A percentile compares a stretch with the other conserved stretches of the same genome.
These are phyloP conservation scores for Colletotrichum shisoi DNA, from an alignment of 2,329 filamentous ascomycete genomes.

Conservation along the genomic window DNA sequence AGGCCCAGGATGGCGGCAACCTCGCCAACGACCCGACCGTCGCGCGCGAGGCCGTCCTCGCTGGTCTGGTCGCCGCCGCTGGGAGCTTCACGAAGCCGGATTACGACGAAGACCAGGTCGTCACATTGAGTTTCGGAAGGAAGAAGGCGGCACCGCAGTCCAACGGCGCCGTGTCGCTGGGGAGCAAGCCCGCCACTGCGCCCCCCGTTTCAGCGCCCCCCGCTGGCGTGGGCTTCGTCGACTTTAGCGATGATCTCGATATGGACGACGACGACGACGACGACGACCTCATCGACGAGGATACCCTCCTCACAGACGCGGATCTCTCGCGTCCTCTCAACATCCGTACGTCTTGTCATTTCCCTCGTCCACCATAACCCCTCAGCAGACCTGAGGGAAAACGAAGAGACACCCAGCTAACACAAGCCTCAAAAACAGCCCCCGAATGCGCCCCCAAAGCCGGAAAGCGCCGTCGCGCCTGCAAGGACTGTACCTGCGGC, in stretches of 20 bases:
- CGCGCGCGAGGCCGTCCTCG: slow-evolving; percentile 81
- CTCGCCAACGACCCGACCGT: slow-evolving; percentile 57
- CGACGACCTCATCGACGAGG: slow-evolving; percentile 91
- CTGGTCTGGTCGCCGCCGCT: slow-evolving; percentile 72
- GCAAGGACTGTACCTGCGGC: slow-evolving; percentile 94
- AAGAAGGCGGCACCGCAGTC: slow-evolving; percentile 47
- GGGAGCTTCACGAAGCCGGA: slow-evolving; percentile 79
- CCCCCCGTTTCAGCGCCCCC: slow-evolving; percentile 55
- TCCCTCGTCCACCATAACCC: neutral
- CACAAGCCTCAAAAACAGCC: slow-evolving; percentile 56
- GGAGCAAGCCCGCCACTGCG: slow-evolving; percentile 52
- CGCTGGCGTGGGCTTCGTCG: slow-evolving; percentile 71
- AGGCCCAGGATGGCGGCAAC: slow-evolving; percentile 72
- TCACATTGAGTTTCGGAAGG: slow-evolving; percentile 56
- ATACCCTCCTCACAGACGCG: slow-evolving; percentile 83
- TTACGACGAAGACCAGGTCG: slow-evolving; percentile 62
- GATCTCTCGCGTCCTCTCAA: slow-evolving; percentile 80
- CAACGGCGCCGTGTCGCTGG: slow-evolving; percentile 44
- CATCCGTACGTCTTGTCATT: slow-evolving; percentile 72
- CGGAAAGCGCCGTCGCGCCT: slow-evolving; percentile 78
- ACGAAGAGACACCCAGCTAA: slow-evolving; percentile 40
- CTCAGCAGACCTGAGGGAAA: slow-evolving; percentile 1
- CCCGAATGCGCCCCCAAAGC: slow-evolving; percentile 86
- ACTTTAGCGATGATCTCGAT: slow-evolving; percentile 66
- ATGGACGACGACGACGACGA: slow-evolving; percentile 70